phyloP scores from a whole-genome alignment of 352 stramenopile species.

The Phytophthora idaei region DNA sequence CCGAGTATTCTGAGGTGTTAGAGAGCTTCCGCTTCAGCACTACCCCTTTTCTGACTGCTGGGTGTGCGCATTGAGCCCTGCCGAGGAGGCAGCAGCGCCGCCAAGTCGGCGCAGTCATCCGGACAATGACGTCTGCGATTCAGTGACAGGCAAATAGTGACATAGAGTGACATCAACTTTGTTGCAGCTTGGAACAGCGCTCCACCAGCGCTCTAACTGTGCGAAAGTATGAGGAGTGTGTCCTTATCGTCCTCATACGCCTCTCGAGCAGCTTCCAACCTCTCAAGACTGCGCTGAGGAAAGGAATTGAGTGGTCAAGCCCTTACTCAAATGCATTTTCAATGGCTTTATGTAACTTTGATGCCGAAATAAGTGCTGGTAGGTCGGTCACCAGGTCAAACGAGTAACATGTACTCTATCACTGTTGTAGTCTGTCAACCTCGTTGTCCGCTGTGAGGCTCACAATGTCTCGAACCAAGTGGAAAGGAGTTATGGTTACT shows the following conservation, averaged over 20 bases:
- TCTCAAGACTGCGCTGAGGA: too few species aligned
- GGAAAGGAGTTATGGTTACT: constrained; percentile 22
- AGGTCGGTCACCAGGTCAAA: too few species aligned
- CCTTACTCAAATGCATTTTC: too few species aligned
- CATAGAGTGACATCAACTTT: neutral
- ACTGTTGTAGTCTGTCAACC: neutral
- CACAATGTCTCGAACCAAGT: neutral
- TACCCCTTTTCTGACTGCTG: neutral
- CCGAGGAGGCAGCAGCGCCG: constrained; percentile 10
- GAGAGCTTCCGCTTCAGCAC: constrained; percentile 20
- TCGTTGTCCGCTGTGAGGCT: neutral
- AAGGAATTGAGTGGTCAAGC: too few species aligned
- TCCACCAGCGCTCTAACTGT: too few species aligned
- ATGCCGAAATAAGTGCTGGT: too few species aligned
- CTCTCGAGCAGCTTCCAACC: too few species aligned
- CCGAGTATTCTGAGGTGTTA: neutral
- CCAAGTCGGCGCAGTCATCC: neutral
- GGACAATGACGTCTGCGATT: constrained; percentile 1
- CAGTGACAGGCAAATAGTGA: constrained; percentile 27
- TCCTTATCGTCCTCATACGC: too few species aligned
- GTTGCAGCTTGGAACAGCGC: neutral
- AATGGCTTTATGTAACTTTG: too few species aligned
- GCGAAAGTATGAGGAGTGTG: too few species aligned
- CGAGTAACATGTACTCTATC: too few species aligned
- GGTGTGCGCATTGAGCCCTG: neutral